Evolutionary conservation across 1,284 basidiomycete species (phyloP).

Genomic region (Rhodotorula sp.): DNA sequence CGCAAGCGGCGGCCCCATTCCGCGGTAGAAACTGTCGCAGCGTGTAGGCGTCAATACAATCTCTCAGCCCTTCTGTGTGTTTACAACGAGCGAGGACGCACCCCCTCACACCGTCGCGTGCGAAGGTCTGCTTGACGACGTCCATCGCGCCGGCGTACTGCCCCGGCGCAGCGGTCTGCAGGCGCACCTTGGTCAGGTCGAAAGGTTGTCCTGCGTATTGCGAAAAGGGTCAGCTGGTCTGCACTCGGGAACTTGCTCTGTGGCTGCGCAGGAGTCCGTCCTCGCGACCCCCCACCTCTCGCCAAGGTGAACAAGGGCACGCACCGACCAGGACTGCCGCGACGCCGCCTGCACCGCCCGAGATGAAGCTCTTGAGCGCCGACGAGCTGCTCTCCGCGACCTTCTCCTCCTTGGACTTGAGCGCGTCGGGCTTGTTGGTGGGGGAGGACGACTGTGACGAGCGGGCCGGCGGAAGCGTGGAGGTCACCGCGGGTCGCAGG

Average conservation of each 20-base stretch:
- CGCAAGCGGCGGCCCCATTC: conserved; percentile 91
- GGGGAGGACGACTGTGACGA: neutral
- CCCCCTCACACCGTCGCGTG: conserved; percentile 87
- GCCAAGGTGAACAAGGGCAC: conserved; percentile 45
- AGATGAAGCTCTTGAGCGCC: conserved; percentile 74
- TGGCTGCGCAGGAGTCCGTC: no score
- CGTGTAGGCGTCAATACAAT: neutral
- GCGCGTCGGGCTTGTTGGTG: conserved; percentile 8
- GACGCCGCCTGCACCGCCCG: conserved; percentile 88
- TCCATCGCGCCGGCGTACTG: conserved; percentile 90
- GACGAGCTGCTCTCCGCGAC: conserved; percentile 26
- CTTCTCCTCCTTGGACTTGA: conserved; percentile 29
- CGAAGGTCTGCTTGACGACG: conserved; percentile 86
- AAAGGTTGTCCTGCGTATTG: conserved; percentile 80
- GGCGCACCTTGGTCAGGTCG: conserved; percentile 91
- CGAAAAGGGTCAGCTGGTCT: neutral
- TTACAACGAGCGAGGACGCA: conserved; percentile 52
- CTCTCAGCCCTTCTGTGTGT: rapidly evolving
- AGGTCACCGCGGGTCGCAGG: neutral
- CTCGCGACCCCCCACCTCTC: neutral
- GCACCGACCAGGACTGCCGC: conserved; percentile 83
- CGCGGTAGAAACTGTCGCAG: conserved; percentile 78
- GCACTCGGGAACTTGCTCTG: no score
- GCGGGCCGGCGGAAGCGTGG: neutral
- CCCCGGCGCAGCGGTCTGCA: conserved; percentile 90